Evolutionary conservation across 1,284 basidiomycete species (phyloP), one percentile per base, ranked within the genome.

Genomic region (Ganoderma lucidum): DNA sequence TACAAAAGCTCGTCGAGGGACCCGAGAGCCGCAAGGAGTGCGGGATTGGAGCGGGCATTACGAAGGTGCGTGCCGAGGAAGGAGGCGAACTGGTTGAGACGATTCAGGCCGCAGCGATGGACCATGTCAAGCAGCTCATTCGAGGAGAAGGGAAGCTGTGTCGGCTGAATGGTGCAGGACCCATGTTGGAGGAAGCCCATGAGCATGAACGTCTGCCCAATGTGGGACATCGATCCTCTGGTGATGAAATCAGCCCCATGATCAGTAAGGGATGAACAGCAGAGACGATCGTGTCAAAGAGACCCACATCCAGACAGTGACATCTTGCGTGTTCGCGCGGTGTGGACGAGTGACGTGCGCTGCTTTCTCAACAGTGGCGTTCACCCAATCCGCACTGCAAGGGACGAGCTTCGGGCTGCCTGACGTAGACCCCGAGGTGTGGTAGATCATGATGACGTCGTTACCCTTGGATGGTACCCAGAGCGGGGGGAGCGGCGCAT

Each of bases 351-450:
- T 71, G 65, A 72, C 68, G 23, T 72, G 70, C 51, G 66, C 69
- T 4, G 74, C 71, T 70, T 80, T 80, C 14, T 72, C 56, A 19
- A 79, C 71, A 58, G 76, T 78, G 63, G 72, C 71, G 66, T 77
- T 67, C 19, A 78, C 72, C 78, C 78, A 80, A 51, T 61, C 65
- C 28, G 76, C 77, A 42, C 68, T 77, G 67, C 78, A 79, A 15
- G 73, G 77, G 3, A 80, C 76, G 6, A 80, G 72, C 71, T 80
- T 80, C 2, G 78, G 78, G 19, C 75, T 75, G 14, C 78, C 78
- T 3, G 90, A 92, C 17, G 91, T 93, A 39, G 90, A 92, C 30
- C 91, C 91, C 66, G 88, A 90, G 19, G 91, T 93, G 78, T 93
- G 91, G 83, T 91, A 92, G 65, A 92, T 82, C 81, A 92, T 90